Evolutionary conservation across 495 filamentous ascomycete genomes (phyloP).

Genomic region (Rhizodiscina lignyota): DNA sequence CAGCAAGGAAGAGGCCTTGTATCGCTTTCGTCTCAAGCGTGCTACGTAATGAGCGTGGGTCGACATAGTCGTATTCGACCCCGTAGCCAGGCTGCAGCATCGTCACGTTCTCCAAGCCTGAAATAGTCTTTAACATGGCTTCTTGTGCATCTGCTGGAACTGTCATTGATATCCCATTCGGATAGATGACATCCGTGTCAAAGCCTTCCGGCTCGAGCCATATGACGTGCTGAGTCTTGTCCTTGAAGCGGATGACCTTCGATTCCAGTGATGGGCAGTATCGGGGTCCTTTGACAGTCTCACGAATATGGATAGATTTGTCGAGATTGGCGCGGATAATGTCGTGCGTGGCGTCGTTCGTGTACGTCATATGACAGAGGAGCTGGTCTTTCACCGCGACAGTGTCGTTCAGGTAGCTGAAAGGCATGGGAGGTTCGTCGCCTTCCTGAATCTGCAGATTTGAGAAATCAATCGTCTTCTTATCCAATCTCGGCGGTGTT

Average conservation of each 20-base stretch:
- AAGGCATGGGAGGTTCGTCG: constrained; percentile 75
- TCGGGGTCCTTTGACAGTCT: constrained; percentile 83
- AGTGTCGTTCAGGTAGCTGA: constrained; percentile 70
- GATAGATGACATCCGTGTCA: constrained; percentile 79
- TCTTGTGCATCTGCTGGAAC: constrained; percentile 76
- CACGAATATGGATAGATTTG: constrained; percentile 88
- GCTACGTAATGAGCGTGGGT: constrained; percentile 70
- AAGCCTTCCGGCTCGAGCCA: constrained; percentile 98
- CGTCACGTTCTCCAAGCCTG: constrained; percentile 68
- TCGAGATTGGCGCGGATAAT: constrained; percentile 74
- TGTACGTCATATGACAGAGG: constrained; percentile 66
- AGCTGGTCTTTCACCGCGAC: constrained; percentile 71
- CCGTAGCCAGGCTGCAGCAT: constrained; percentile 97
- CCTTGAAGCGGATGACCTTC: constrained; percentile 75
- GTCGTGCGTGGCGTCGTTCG: constrained; percentile 67
- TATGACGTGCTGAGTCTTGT: constrained; percentile 66
- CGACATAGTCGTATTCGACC: constrained; percentile 97
- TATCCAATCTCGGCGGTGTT: constrained; percentile 77
- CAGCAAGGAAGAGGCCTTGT: constrained; percentile 75
- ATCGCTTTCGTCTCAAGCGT: constrained; percentile 92
- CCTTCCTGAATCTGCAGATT: constrained; percentile 55
- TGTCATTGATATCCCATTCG: constrained; percentile 95
- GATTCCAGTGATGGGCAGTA: constrained; percentile 95
- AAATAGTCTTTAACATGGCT: constrained; percentile 65
- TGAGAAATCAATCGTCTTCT: constrained; percentile 65